phyloP scores from a whole-genome alignment of 2,329 filamentous ascomycete genomes.

The Trichophaea hybrida region DNA sequence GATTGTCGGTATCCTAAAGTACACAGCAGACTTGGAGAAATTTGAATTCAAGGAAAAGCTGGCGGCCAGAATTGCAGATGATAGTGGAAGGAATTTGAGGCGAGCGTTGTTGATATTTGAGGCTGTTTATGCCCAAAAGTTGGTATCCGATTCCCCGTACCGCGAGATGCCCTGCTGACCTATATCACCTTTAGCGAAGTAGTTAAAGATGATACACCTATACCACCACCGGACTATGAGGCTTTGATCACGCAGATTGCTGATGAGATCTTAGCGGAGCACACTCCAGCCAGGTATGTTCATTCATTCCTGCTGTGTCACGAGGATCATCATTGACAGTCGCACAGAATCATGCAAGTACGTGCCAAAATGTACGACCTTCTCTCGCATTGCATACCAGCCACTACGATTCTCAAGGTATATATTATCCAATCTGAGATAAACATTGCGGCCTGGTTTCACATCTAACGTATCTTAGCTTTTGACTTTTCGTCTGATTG shows the following conservation, averaged over 20 bases:
- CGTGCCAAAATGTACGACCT: slow-evolving; percentile 93
- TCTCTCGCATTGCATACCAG: slow-evolving; percentile 89
- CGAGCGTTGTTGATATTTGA: slow-evolving; percentile 92
- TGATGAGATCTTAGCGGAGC: slow-evolving; percentile 84
- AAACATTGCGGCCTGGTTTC: background rate
- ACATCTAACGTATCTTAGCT: background rate
- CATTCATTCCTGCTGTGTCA: background rate
- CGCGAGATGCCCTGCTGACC: background rate
- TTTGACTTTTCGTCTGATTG: slow-evolving; percentile 81
- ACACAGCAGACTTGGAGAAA: slow-evolving; percentile 52
- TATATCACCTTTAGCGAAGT: slow-evolving; percentile 52
- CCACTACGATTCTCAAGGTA: slow-evolving; percentile 79
- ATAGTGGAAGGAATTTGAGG: slow-evolving; percentile 81
- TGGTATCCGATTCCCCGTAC: slow-evolving; percentile 31
- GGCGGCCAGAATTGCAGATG: slow-evolving; percentile 71
- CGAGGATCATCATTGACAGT: background rate
- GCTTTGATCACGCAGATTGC: slow-evolving; percentile 77
- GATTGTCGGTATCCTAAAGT: slow-evolving; percentile 60
- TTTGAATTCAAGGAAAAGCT: slow-evolving; percentile 52
- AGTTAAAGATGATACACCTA: slow-evolving; percentile 71
- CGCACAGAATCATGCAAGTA: slow-evolving; percentile 56
- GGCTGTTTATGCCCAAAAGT: slow-evolving; percentile 95
- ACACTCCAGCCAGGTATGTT: slow-evolving; percentile 56
- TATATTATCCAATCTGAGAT: background rate
- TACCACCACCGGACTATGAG: slow-evolving; percentile 95